Conservation (phyloP, 2,329 filamentous ascomycete species). For the Biscogniauxia mediterranea region DNA sequence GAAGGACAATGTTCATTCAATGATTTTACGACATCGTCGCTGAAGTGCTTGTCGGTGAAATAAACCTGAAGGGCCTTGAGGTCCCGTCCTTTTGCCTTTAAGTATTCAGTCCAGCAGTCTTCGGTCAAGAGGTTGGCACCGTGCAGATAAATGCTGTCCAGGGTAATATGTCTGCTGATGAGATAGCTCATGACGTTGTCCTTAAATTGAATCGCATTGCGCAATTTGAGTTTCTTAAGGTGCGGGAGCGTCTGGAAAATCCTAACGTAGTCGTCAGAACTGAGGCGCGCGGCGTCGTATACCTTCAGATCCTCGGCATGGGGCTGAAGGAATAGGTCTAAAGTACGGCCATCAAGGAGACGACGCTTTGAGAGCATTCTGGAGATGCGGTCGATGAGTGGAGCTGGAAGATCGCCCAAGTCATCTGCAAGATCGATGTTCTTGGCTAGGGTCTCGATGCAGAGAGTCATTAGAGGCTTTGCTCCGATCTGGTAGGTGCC, state of each 20-base stretch:
- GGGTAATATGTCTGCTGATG: slow-evolving; percentile 63
- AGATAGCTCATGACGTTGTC: slow-evolving; percentile 81
- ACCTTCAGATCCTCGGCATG: slow-evolving; percentile 50
- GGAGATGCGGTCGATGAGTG: slow-evolving; percentile 57
- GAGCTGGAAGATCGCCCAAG: slow-evolving; percentile 57
- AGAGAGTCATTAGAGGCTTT: slow-evolving; percentile 65
- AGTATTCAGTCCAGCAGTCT: slow-evolving; percentile 68
- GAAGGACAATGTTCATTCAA: slow-evolving; percentile 65
- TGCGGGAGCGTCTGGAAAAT: slow-evolving; percentile 75
- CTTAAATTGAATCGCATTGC: slow-evolving; percentile 90
- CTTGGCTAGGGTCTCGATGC: slow-evolving; percentile 60
- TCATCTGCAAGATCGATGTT: slow-evolving; percentile 62
- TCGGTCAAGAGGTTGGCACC: slow-evolving; percentile 82
- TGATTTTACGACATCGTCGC: slow-evolving; percentile 64
- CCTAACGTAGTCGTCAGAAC: slow-evolving; percentile 71
- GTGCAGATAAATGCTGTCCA: slow-evolving; percentile 76
- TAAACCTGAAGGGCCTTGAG: slow-evolving; percentile 74
- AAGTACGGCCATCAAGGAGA: slow-evolving; percentile 51
- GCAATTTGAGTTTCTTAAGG: slow-evolving; percentile 69
- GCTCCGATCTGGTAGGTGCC: slow-evolving; percentile 64
- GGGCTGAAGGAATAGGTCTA: slow-evolving; percentile 57
- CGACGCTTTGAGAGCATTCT: slow-evolving; percentile 60
- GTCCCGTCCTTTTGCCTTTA: slow-evolving; percentile 61
- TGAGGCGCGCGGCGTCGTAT: slow-evolving; percentile 63
- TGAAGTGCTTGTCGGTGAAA: slow-evolving; percentile 79